These are phyloP conservation scores for Bruguiera parviflora DNA, from an alignment of 345 rosid species.

Conservation along the genomic window DNA sequence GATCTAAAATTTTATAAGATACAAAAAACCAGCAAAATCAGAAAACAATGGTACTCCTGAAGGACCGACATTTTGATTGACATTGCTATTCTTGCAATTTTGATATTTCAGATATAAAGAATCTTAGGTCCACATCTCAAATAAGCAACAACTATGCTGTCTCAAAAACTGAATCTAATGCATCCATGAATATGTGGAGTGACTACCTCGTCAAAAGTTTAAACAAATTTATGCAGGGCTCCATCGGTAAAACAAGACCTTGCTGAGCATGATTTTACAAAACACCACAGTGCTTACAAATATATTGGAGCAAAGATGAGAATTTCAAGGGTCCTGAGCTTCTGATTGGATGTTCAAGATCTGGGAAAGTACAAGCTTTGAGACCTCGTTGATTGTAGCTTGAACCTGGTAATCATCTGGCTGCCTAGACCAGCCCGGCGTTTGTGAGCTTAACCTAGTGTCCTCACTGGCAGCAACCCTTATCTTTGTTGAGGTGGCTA, in stretches of 20 bases:
- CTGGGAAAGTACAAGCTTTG: conserved; percentile 76
- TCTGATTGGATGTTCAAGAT: conserved; percentile 70
- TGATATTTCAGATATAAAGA: not conserved
- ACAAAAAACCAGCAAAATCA: not conserved
- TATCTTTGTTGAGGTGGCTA: conserved; percentile 66
- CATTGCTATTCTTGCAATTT: too few relatives aligned
- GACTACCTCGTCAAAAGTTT: not conserved
- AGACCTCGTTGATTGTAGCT: conserved; percentile 74
- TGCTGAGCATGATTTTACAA: not conserved
- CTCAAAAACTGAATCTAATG: not conserved
- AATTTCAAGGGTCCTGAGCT: conserved; percentile 46
- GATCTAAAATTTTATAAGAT: not conserved
- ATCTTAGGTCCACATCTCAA: not conserved
- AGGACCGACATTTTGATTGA: not conserved
- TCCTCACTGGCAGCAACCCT: conserved; percentile 75
- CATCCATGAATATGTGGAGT: not conserved
- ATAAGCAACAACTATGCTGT: not conserved
- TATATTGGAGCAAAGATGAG: conserved; percentile 5
- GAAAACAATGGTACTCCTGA: not conserved
- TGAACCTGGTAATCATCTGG: conserved; percentile 71
- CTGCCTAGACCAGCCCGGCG: conserved; percentile 47
- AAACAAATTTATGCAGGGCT: not conserved
- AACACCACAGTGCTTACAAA: not conserved
- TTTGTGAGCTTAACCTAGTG: conserved; percentile 47
- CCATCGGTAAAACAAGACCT: not conserved